These are phyloP conservation scores for Hypoxylon sp. DNA, from an alignment of 2,329 filamentous ascomycete genomes.

Conservation along the genomic window DNA sequence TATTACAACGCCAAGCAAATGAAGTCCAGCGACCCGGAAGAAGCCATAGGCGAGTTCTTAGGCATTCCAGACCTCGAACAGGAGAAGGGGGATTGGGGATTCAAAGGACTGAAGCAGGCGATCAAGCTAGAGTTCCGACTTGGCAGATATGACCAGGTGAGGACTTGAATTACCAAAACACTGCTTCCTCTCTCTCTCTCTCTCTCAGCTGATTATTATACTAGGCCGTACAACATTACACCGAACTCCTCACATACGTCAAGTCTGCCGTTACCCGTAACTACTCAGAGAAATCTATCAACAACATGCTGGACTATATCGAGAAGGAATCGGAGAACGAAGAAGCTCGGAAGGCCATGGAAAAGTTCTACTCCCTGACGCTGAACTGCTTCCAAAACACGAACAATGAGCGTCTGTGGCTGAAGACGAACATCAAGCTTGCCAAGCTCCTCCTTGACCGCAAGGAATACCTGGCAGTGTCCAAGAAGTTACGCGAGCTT, in stretches of 20 bases:
- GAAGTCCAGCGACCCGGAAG: conserved; percentile 86
- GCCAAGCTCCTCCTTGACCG: conserved; percentile 91
- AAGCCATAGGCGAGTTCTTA: conserved; percentile 93
- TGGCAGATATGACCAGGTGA: conserved; percentile 85
- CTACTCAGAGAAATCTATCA: conserved; percentile 99
- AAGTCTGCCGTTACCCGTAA: conserved; percentile 97
- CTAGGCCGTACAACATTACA: conserved; percentile 91
- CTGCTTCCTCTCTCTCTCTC: conserved; percentile 6
- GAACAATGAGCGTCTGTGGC: conserved; percentile 96
- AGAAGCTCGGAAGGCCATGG: conserved; percentile 82
- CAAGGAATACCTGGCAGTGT: conserved; percentile 85
- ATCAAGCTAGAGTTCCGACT: conserved; percentile 97
- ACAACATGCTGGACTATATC: conserved; percentile 98
- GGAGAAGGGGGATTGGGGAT: conserved; percentile 98
- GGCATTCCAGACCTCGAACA: conserved; percentile 84
- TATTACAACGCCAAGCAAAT: conserved; percentile 99
- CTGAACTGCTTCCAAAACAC: conserved; percentile 95
- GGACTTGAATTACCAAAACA: neutral
- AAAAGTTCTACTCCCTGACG: conserved; percentile 94
- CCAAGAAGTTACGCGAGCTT: conserved; percentile 86
- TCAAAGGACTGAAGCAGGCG: conserved; percentile 97
- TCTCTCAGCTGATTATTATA: conserved; percentile 44
- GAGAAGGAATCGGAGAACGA: conserved; percentile 85
- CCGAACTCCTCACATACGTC: conserved; percentile 95
- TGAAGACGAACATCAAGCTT: conserved; percentile 98